phyloP scores from a whole-genome alignment of 371 early-diverging fungal species.

The Umbelopsis sp. region DNA sequence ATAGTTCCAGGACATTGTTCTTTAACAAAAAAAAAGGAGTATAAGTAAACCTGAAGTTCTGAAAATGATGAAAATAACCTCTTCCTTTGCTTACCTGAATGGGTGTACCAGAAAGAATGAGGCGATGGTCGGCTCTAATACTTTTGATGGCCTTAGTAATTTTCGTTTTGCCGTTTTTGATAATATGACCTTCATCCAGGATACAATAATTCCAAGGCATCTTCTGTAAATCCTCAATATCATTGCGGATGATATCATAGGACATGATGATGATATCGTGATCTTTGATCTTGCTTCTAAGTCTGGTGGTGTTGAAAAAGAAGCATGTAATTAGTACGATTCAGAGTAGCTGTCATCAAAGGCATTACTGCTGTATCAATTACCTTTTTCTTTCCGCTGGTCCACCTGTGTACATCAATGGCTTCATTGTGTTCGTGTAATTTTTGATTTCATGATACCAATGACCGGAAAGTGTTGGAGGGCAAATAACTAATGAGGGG shows the following conservation, averaged over 20 bases:
- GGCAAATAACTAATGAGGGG: constrained; percentile 93
- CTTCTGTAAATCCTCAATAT: constrained; percentile 79
- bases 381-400: constrained; percentile 78
- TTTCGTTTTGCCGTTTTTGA: constrained; percentile 96
- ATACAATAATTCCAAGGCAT: constrained; percentile 95
- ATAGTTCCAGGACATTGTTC: constrained; percentile 97
- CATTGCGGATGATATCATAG: constrained; percentile 97
- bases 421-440: constrained; percentile 77
- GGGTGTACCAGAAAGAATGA: constrained; percentile 99
- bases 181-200: constrained; percentile 99
- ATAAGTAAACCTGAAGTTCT: constrained; percentile 6
- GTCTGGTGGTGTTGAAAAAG: neutral
- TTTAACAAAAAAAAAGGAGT: constrained; percentile 20
- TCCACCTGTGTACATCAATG: constrained; percentile 85
- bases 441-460: constrained; percentile 96
- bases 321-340: neutral
- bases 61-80: neutral
- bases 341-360: neutral
- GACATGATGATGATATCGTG: constrained; percentile 92
- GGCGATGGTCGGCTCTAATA: constrained; percentile 82
- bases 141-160: constrained; percentile 90
- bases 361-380: constrained; percentile 1
- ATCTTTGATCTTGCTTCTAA: constrained; percentile 32
- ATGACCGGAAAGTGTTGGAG: constrained; percentile 95
- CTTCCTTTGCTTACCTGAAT: constrained; percentile 69